Percentiles rank a stretch among this genome's conserved stretches.
Evolutionary conservation across 2,329 filamentous ascomycete genomes (phyloP).

Genomic region (Ophiostoma tasmaniense): DNA sequence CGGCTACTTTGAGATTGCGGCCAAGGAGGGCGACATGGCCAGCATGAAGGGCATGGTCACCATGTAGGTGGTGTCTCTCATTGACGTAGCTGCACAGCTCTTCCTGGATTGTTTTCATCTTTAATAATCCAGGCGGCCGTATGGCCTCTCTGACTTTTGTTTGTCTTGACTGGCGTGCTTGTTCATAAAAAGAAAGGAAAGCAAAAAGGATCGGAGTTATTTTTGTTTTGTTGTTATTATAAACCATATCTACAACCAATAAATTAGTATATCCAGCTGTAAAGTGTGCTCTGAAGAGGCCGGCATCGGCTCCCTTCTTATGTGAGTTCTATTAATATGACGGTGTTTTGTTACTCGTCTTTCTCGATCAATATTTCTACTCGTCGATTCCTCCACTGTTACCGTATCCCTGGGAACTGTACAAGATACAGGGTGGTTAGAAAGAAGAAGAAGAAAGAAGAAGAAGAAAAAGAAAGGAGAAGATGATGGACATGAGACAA

Average conservation of each 20-base stretch:
- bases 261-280: neutral
- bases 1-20: conserved; percentile 98
- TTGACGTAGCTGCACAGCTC: neutral
- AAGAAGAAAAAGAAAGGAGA: no score
- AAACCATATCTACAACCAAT: neutral
- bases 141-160: neutral
- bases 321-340: neutral
- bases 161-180: neutral
- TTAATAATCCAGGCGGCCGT: no score
- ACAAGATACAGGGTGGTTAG: neutral
- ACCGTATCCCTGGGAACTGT: neutral
- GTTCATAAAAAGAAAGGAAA: neutral
- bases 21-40: conserved; percentile 92
- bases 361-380: no score
- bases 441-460: no score
- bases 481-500: neutral
- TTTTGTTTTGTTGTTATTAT: neutral
- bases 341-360: no score
- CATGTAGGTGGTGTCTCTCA: neutral
- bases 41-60: conserved; percentile 67
- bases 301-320: neutral
- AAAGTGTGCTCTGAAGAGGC: neutral
- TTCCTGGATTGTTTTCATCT: no score
- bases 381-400: neutral
- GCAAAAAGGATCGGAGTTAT: neutral